Percentiles rank a stretch among this genome's conserved stretches.
Conservation (phyloP, 331 rosid species). For the Quercus tomentella region DNA sequence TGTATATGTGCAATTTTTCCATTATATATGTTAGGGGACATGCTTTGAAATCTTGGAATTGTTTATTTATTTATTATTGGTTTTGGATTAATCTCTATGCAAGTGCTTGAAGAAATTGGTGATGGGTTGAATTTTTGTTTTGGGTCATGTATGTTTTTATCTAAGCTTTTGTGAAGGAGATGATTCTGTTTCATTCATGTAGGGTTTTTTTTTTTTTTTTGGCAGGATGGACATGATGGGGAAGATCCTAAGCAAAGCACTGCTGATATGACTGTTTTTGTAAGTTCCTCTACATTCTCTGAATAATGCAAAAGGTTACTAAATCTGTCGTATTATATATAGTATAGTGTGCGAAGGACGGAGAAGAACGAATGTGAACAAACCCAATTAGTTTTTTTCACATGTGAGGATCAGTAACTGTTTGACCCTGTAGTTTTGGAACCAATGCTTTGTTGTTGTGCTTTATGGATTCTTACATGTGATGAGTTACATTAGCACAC, state of each 20-base stretch:
- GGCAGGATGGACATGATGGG: constrained; percentile 76
- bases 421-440: too few species aligned
- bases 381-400: too few species aligned
- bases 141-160: neutral
- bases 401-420: too few species aligned
- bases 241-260: constrained; percentile 83
- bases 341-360: too few species aligned
- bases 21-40: neutral
- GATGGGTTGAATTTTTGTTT: neutral
- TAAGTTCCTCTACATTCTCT: constrained; percentile 37
- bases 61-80: neutral
- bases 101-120: neutral
- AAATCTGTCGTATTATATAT: neutral
- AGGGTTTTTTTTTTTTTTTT: neutral
- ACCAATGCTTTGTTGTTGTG: neutral
- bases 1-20: neutral
- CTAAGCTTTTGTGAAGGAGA: neutral
- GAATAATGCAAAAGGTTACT: too few species aligned
- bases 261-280: constrained; percentile 91
- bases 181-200: neutral
- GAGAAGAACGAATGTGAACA: too few species aligned
- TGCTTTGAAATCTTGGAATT: neutral
- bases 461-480: too few species aligned
- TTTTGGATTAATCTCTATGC: neutral
- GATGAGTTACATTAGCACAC: neutral